A percentile compares a stretch with the other conserved stretches of the same genome.
These are phyloP conservation scores for Hysterium pulicare DNA, from an alignment of 2,329 filamentous ascomycete genomes.

Conservation along the genomic window DNA sequence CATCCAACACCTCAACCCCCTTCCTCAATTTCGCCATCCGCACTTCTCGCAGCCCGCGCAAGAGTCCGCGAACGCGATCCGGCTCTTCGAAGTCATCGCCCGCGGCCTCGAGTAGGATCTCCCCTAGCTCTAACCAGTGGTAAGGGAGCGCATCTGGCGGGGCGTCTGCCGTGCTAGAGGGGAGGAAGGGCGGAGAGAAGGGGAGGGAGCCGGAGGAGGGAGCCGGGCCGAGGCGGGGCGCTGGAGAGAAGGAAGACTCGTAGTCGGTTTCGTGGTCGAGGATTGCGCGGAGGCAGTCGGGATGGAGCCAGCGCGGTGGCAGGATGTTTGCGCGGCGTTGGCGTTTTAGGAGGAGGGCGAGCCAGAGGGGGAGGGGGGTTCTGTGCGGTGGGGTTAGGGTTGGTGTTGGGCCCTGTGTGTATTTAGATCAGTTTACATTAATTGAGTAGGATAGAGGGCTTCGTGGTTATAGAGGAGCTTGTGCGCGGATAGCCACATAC, in stretches of 20 bases:
- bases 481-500: conserved; percentile 6
- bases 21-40: conserved; percentile 83
- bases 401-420: conserved; percentile 68
- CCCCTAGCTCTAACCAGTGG: conserved; percentile 90
- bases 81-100: conserved; percentile 75
- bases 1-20: conserved; percentile 68
- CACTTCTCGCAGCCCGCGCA: conserved; percentile 82
- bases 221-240: conserved; percentile 62
- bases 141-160: conserved; percentile 75
- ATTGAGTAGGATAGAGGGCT: not conserved
- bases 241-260: conserved; percentile 71
- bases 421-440: not conserved
- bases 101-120: conserved; percentile 81
- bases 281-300: conserved; percentile 70
- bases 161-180: conserved; percentile 67
- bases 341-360: conserved; percentile 89
- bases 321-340: conserved; percentile 92
- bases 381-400: conserved; percentile 77
- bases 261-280: conserved; percentile 76
- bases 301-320: conserved; percentile 82
- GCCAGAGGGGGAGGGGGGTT: conserved; percentile 81
- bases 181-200: conserved; percentile 67
- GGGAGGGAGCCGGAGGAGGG: conserved; percentile 38
- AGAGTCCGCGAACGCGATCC: conserved; percentile 68
- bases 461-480: not conserved